Evolutionary conservation across 768 basidiomycete species (phyloP), one percentile per base, ranked within the genome.

Genomic region (Gymnopilus dilepis): DNA sequence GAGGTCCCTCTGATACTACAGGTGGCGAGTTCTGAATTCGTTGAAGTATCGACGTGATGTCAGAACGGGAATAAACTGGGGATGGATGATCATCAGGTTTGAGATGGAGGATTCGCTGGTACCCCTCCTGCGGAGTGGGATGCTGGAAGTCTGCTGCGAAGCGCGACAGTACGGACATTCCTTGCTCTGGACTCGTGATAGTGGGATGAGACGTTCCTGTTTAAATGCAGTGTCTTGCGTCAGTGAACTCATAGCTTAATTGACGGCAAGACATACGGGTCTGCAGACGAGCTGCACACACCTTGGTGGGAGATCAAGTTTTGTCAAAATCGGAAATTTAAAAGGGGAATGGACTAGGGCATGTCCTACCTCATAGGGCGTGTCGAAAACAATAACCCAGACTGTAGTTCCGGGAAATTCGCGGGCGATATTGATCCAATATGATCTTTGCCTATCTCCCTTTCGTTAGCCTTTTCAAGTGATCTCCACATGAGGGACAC

Each of bases 361-460:
- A 28, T 48, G 9, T 73, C 82, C 78, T 67, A 91, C 91, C 75
- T 90, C 82, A 74, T 89, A 88, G 61, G 89, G 88, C 4, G 85
- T 90, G 70, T 92, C 87, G 66, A 92, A 91, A 64, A 90, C 86
- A 75, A 94, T 82, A 74, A 89, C 83, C 85, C 89, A 91, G 61
- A 89, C 77, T 56, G 76, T 74, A 53, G 84, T 87, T 60, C 81
- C 83, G 56, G 87, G 85, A 69, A 86, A 88, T 66, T 84, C 83
- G 64, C 77, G 82, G 13, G 89, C 90, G 62, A 94, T 91, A 63
- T 82, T 72, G 66, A 87, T 88, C 92, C 91, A 94, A 69, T 89
- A 78, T 31, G 83, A 82, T 56, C 90, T 79, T 74, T 92, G 91
- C 57, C 90, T 90, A 42, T 59, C 37, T 51, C 60, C 40, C 51